phyloP scores from a whole-genome alignment of 192 early-diverging fungal genomes.

The Pilaira anomala region DNA sequence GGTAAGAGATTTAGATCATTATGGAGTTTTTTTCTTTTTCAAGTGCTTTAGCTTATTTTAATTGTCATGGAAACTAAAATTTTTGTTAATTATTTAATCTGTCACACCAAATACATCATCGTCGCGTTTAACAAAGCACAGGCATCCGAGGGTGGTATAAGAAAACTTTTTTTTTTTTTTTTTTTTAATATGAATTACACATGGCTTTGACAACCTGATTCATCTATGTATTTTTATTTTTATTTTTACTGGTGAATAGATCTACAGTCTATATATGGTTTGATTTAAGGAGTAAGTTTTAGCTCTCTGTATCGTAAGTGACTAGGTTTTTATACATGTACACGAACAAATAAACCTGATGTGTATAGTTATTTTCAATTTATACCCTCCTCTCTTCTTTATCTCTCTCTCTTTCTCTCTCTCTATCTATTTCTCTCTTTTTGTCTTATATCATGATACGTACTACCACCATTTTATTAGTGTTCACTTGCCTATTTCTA shows the following conservation, averaged over 20 bases:
- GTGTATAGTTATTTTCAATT: no score
- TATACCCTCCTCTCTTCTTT: neutral
- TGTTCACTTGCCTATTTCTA: neutral
- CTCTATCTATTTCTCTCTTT: no score
- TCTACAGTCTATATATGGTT: no score
- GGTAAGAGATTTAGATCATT: no score
- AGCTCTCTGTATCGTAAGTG: no score
- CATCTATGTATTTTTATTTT: neutral
- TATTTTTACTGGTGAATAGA: no score
- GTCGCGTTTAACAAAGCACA: neutral
- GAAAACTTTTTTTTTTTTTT: slow-evolving; percentile 8
- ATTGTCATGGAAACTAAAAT: neutral
- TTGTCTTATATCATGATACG: neutral
- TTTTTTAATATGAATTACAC: neutral
- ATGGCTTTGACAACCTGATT: neutral
- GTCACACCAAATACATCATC: neutral
- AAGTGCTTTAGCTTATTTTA: no score
- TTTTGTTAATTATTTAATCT: no score
- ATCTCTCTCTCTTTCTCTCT: no score
- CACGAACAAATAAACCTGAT: no score
- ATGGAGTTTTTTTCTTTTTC: no score
- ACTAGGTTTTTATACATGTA: no score
- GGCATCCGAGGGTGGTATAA: neutral
- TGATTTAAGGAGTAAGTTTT: neutral
- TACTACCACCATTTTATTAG: neutral